Evolutionary conservation across 2,329 filamentous ascomycete genomes (phyloP), one percentile per base, ranked within the genome.

Genomic region (Trichoderma citrinoviride): DNA sequence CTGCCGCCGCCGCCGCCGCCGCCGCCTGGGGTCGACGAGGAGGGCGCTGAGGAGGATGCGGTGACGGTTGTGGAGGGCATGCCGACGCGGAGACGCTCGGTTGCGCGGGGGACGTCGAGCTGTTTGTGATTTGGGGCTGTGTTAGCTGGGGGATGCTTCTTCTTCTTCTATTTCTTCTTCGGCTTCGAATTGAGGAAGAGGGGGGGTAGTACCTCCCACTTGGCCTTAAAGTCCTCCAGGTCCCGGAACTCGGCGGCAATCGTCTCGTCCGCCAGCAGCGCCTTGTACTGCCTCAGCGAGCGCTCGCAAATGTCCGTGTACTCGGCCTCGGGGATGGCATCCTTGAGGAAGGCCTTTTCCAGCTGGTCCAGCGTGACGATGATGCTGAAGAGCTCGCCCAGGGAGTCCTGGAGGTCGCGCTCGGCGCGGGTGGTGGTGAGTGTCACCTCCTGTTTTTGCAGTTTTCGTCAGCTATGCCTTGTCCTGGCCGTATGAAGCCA

Each of bases 301-400:
- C 95, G 87, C 74, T 93, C 91, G 82, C 96, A 99, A 69, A 95
- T 97, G 74, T 98, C 95, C 1, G 93, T 96, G 77, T 99, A 99
- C 73, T 97, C 94, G 60, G 85, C 84, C 78, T 98, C 95, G 6
- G 90, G 87, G 57, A 99, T 90, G 23, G 93, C 94, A 82, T 99
- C 95, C 74, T 97, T 96, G 44, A 99, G 86, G 74, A 97, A 99
- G 0, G 94, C 96, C 77, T 96, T 97, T 74, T 99, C 95, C 1
- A 99, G 85, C 68, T 96, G 93, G 75, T 99, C 95, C 3, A 99
- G 83, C 0, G 95, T 98, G 67, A 97, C 86, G 43, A 99, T 94
- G 70, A 99, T 98, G 79, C 93, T 97, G 79, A 98, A 99, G 25
- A 99, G 89, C 78, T 99, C 95, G 63, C 94, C 95, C 15, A 99